phyloP scores from a whole-genome alignment of 306 rosid species.

The Aeschynomene evenia region DNA sequence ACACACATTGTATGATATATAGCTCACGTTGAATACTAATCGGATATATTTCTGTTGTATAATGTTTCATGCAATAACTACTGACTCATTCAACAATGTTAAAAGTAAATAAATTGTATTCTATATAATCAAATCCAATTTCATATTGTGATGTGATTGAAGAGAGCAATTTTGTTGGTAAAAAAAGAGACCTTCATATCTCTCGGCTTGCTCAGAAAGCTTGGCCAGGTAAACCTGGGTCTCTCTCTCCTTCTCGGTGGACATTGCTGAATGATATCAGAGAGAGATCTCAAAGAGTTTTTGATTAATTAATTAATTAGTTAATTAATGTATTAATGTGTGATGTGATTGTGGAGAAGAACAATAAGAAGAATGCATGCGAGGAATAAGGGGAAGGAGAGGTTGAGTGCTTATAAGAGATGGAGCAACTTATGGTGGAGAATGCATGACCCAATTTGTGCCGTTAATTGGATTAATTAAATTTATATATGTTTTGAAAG shows the following conservation, averaged over 20 bases:
- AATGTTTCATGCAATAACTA: no score
- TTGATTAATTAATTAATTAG: no score
- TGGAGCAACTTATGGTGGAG: constrained; percentile 41
- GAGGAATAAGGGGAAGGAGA: constrained; percentile 34
- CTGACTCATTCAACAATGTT: no score
- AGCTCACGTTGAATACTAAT: no score
- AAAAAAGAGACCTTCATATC: constrained; percentile 65
- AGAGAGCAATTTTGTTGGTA: neutral
- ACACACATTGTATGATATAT: no score
- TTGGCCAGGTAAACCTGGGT: constrained; percentile 92
- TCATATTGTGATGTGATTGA: no score
- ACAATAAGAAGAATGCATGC: constrained; percentile 27
- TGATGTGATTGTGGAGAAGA: neutral
- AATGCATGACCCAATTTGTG: constrained; percentile 48
- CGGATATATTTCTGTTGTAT: no score
- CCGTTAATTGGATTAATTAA: constrained; percentile 59
- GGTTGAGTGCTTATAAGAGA: constrained; percentile 34
- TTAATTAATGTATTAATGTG: no score
- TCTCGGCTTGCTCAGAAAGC: constrained; percentile 89
- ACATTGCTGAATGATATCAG: constrained; percentile 45
- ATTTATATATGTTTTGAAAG: constrained; percentile 44
- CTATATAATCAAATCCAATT: no score
- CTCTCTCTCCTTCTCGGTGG: constrained; percentile 82
- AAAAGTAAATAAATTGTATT: no score
- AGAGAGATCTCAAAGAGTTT: constrained; percentile 24